phyloP scores from a whole-genome alignment of 768 basidiomycete genomes.

The Tubosaeta sp. region DNA sequence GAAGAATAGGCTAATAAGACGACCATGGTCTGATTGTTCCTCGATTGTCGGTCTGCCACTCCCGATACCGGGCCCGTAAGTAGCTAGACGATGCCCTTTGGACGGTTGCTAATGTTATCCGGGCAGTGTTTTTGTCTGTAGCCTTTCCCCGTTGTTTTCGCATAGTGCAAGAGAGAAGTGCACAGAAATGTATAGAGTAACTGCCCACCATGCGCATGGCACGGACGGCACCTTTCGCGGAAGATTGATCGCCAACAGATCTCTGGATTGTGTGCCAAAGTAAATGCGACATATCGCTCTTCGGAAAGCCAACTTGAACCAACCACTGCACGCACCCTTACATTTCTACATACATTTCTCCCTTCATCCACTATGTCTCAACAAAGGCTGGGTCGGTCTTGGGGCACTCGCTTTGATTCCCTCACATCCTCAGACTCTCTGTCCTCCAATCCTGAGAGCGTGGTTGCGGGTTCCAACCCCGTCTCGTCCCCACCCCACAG shows the following conservation, averaged over 20 bases:
- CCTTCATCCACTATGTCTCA: conserved; percentile 38
- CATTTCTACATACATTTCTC: conserved; percentile 17
- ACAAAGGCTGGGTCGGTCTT: conserved; percentile 45
- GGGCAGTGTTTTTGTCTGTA: conserved; percentile 12
- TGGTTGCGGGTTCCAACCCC: conserved; percentile 4
- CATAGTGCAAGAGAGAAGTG: conserved; percentile 27
- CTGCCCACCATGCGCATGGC: conserved; percentile 9
- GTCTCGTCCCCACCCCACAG: conserved; percentile 14
- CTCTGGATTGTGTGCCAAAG: conserved; percentile 13
- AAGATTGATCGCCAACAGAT: conserved; percentile 25
- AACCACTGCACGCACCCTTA: conserved; percentile 10
- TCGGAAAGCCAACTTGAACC: conserved; percentile 21
- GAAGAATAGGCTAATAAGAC: no score
- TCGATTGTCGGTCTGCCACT: neutral
- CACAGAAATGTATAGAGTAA: conserved; percentile 24
- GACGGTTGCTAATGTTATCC: neutral
- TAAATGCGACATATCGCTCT: conserved; percentile 19
- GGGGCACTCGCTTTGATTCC: conserved; percentile 73
- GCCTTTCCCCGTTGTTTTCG: conserved; percentile 24
- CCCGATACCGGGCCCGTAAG: conserved; percentile 13
- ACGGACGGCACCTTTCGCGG: conserved; percentile 22
- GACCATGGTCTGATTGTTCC: neutral
- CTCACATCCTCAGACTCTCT: conserved; percentile 49
- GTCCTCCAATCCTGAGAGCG: conserved; percentile 33
- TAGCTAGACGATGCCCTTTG: conserved; percentile 16